These are phyloP conservation scores for Escovopsis sp. DNA, from an alignment of 2,329 filamentous ascomycete species.

Conservation along the genomic window DNA sequence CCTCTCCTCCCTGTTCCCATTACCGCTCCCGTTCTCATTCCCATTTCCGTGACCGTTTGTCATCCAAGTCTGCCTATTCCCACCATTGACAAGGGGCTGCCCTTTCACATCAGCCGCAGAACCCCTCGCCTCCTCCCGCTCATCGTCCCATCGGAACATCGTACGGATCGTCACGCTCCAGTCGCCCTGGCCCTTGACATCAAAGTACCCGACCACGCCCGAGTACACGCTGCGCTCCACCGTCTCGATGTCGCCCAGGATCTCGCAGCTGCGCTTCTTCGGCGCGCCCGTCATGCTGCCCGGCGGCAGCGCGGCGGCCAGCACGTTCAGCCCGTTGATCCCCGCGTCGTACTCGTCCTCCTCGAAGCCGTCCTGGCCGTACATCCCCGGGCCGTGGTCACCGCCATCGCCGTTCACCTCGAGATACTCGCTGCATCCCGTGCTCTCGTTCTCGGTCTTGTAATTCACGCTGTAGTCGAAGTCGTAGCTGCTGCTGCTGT, in stretches of 20 bases:
- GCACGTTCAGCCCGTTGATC: slow-evolving; percentile 56
- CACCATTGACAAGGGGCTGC: slow-evolving; percentile 12
- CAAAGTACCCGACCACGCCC: slow-evolving; percentile 80
- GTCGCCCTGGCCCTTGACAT: slow-evolving; percentile 69
- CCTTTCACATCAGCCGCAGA: no score
- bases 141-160: slow-evolving; percentile 57
- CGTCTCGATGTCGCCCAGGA: slow-evolving; percentile 54
- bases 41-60: no score
- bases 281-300: slow-evolving; percentile 95
- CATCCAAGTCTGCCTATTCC: no score
- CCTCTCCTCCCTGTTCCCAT: slow-evolving; percentile 27
- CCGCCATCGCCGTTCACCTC: no score
- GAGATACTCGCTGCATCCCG: no score
- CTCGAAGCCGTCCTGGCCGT: no score
- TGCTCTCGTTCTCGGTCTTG: no score
- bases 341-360: slow-evolving; percentile 3
- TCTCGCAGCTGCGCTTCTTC: slow-evolving; percentile 81
- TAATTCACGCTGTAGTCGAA: no score
- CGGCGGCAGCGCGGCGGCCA: slow-evolving; percentile 66
- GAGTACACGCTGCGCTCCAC: slow-evolving; percentile 64
- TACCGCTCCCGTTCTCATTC: slow-evolving; percentile 1
- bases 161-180: slow-evolving; percentile 86
- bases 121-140: slow-evolving; percentile 17
- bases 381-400: no score
- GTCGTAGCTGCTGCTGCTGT: no score